Conservation (phyloP, 1,284 basidiomycete species). For the Mixia osmundae region DNA sequence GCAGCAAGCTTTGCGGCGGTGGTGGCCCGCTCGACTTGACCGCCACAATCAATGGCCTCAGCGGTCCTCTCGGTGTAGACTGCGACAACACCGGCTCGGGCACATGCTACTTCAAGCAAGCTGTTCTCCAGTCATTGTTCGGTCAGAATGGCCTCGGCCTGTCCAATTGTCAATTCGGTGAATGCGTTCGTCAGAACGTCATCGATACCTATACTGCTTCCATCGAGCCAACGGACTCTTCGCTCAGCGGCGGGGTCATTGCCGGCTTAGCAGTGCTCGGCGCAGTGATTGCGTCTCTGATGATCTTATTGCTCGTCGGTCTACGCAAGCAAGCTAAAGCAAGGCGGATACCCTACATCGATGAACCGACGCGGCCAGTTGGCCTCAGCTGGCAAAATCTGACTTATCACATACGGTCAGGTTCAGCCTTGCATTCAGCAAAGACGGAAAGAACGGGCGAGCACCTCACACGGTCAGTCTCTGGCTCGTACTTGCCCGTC, state of each 20-base stretch:
- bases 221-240: slow-evolving; percentile 16
- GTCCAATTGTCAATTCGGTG: slow-evolving; percentile 49
- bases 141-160: slow-evolving; percentile 44
- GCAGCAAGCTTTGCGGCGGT: slow-evolving; percentile 49
- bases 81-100: slow-evolving; percentile 33
- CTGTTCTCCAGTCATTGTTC: slow-evolving; percentile 38
- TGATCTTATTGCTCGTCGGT: slow-evolving; percentile 38
- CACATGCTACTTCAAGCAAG: slow-evolving; percentile 52
- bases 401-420: slow-evolving; percentile 28
- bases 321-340: slow-evolving; percentile 38
- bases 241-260: slow-evolving; percentile 52
- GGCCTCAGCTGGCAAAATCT: slow-evolving; percentile 44
- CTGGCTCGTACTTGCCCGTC: too few species aligned
- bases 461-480: too few species aligned
- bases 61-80: slow-evolving; percentile 30
- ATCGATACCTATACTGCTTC: slow-evolving; percentile 26
- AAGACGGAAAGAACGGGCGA: too few species aligned
- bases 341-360: slow-evolving; percentile 26
- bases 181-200: slow-evolving; percentile 56
- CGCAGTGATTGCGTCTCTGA: slow-evolving; percentile 33
- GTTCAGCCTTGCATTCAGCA: background rate
- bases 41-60: slow-evolving; percentile 34
- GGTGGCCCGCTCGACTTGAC: slow-evolving; percentile 30
- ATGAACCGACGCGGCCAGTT: slow-evolving; percentile 24
- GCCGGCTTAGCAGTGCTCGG: slow-evolving; percentile 65